These are phyloP conservation scores for Xylaria longipes DNA, from an alignment of 495 filamentous ascomycete genomes.

Conservation along the genomic window DNA sequence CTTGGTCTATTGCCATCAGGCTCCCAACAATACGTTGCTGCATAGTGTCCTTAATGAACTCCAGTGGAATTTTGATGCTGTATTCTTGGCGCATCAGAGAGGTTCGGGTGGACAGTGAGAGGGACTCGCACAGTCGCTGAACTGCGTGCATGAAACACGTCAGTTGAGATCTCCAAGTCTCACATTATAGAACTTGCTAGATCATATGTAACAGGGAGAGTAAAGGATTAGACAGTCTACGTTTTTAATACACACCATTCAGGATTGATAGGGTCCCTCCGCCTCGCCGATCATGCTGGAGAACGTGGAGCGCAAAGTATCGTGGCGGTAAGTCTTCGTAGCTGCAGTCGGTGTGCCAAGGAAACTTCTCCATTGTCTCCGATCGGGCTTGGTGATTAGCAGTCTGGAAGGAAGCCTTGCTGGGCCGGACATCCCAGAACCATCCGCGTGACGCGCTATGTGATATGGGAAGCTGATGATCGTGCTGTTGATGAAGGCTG, in stretches of 20 bases:
- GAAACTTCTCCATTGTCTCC: constrained; percentile 32
- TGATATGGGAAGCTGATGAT: constrained; percentile 44
- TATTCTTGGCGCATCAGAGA: constrained; percentile 34
- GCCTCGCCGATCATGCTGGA: constrained; percentile 45
- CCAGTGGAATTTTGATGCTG: constrained; percentile 41
- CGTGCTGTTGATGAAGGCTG: constrained; percentile 38
- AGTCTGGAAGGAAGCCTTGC: constrained; percentile 8
- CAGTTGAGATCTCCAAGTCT: constrained; percentile 44
- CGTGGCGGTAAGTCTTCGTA: constrained; percentile 30
- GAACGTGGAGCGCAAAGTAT: constrained; percentile 42
- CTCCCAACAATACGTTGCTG: constrained; percentile 29
- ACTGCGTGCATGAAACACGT: constrained; percentile 42
- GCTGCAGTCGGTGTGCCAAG: constrained; percentile 35
- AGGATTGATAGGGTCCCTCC: constrained; percentile 48
- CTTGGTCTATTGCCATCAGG: background rate
- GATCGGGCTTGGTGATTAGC: constrained; percentile 30
- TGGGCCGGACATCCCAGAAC: constrained; percentile 48
- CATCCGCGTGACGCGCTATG: constrained; percentile 47
- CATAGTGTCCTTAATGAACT: constrained; percentile 39
- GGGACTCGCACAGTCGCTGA: constrained; percentile 32
- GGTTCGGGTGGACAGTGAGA: constrained; percentile 33
- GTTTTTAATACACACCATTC: constrained; percentile 15
- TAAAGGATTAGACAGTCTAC: background rate
- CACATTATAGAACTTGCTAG: background rate
- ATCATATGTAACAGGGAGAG: background rate